Evolutionary conservation across 306 rosid genomes (phyloP).

Genomic region (Glycine soja): DNA sequence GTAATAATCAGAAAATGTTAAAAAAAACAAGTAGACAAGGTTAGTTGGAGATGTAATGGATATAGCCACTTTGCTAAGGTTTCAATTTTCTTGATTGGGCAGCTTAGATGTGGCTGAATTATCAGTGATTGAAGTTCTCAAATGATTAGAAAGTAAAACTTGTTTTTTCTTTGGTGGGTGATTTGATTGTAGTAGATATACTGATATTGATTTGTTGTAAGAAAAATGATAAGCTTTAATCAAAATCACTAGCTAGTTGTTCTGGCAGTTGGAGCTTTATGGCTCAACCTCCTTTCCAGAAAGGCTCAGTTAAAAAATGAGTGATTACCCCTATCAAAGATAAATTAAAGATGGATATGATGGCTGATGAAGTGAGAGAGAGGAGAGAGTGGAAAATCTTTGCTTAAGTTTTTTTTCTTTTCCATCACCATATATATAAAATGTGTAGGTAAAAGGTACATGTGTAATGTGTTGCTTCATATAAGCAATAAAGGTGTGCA

Average conservation of each 20-base stretch:
- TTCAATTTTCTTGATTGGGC: slow-evolving; percentile 44
- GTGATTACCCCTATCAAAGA: slow-evolving; percentile 7
- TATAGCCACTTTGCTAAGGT: slow-evolving; percentile 48
- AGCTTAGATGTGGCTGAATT: slow-evolving; percentile 53
- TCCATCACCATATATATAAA: slow-evolving; percentile 23
- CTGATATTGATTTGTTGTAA: slow-evolving; percentile 33
- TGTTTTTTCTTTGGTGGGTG: slow-evolving; percentile 54
- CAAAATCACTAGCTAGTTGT: slow-evolving; percentile 49
- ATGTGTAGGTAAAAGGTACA: slow-evolving; percentile 52
- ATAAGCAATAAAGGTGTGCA: slow-evolving; percentile 64
- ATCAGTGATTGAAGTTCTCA: slow-evolving; percentile 50
- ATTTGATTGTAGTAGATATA: slow-evolving; percentile 49
- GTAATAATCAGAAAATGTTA: slow-evolving; percentile 19
- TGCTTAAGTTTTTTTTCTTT: not conserved
- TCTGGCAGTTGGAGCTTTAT: slow-evolving; percentile 51
- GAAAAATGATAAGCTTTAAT: slow-evolving; percentile 57
- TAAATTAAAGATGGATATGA: not conserved
- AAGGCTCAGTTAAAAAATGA: slow-evolving; percentile 37
- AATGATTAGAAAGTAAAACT: slow-evolving; percentile 57
- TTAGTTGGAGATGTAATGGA: slow-evolving; percentile 48
- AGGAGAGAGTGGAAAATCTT: not conserved
- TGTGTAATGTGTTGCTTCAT: slow-evolving; percentile 55
- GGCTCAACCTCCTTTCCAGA: slow-evolving; percentile 45
- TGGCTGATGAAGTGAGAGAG: slow-evolving; percentile 20
- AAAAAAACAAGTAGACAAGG: not conserved